Conservation (phyloP, 176 grass and related monocot species). For the Dendrocalamus sinicus region DNA sequence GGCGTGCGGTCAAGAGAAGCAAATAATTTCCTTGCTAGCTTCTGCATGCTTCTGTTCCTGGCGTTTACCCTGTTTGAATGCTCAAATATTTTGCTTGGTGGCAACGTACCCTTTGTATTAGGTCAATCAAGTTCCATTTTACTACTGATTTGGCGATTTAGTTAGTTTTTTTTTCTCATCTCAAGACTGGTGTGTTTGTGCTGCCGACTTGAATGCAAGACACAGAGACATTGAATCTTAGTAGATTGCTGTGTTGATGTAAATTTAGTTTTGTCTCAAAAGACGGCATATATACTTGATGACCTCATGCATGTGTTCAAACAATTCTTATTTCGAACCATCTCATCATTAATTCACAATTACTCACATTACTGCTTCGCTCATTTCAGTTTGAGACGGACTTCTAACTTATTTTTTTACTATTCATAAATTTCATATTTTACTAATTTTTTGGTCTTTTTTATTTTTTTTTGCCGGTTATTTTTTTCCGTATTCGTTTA, state of each 20-base stretch:
- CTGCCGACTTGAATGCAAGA: not conserved
- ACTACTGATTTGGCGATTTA: not conserved
- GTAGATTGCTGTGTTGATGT: not conserved
- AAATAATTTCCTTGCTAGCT: conserved; percentile 42
- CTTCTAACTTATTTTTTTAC: no score
- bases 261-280: not conserved
- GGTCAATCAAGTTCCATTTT: not conserved
- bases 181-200: not conserved
- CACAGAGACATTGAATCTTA: not conserved
- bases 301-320: not conserved
- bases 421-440: no score
- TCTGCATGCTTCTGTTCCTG: not conserved
- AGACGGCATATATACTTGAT: not conserved
- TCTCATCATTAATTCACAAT: not conserved
- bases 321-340: not conserved
- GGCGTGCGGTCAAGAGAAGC: conserved; percentile 89
- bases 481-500: no score
- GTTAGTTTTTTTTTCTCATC: not conserved
- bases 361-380: not conserved
- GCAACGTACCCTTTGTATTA: conserved; percentile 1
- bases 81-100: not conserved
- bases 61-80: conserved; percentile 16
- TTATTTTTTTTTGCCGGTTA: no score
- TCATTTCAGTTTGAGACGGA: accelerated
- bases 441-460: no score